A percentile compares a stretch with the other conserved stretches of the same genome.
phyloP scores from a whole-genome alignment of 106 monocot genomes.

The Iris macrosiphon region DNA sequence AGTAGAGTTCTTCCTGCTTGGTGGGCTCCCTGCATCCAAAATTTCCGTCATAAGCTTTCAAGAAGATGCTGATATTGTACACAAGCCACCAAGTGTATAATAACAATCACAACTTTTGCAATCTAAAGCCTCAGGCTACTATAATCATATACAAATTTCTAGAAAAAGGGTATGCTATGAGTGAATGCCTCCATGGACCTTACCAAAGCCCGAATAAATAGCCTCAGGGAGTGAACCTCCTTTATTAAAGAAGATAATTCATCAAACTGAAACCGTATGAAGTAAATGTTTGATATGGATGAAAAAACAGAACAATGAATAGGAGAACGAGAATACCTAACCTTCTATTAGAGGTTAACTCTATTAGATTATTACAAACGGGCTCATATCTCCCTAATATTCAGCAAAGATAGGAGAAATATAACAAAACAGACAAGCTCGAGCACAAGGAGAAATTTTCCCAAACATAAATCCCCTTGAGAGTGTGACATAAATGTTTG shows the following conservation, averaged over 20 bases:
- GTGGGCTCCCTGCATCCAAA: constrained; percentile 24
- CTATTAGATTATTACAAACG: no score
- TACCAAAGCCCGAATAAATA: no score
- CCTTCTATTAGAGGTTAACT: background rate
- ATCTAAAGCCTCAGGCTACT: background rate
- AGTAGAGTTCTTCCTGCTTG: constrained; percentile 47
- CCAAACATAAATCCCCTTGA: no score
- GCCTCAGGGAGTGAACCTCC: no score
- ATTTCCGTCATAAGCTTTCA: background rate
- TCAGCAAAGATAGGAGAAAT: no score
- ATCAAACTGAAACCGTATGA: background rate
- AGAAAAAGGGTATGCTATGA: background rate
- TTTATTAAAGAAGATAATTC: background rate
- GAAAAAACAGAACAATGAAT: no score
- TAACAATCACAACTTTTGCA: background rate
- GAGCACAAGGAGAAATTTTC: no score
- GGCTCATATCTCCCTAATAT: no score
- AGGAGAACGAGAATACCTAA: background rate
- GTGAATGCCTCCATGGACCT: no score
- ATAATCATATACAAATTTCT: background rate
- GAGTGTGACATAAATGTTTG: no score
- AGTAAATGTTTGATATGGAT: background rate
- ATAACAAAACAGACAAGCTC: no score
- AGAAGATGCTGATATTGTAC: background rate
- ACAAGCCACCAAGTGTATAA: background rate